phyloP scores from a whole-genome alignment of 805 yeast species.

The Yarrowia osloensis region DNA sequence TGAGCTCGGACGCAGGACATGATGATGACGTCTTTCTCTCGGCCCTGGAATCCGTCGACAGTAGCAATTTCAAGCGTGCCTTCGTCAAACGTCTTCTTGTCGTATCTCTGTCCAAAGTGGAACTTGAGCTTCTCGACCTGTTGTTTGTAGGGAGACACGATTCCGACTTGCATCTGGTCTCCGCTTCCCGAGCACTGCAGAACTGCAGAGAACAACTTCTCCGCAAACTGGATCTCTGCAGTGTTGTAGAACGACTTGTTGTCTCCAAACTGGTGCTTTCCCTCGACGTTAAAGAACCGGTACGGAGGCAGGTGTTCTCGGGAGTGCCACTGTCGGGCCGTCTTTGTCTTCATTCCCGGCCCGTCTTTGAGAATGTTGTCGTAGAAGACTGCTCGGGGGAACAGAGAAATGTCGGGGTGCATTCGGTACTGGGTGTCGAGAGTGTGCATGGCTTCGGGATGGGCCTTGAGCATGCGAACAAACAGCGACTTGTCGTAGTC shows the following conservation, averaged over 20 bases:
- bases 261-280: not conserved
- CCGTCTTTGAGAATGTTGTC: not conserved
- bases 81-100: too few species aligned
- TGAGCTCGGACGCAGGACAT: not conserved
- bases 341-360: not conserved
- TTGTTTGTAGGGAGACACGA: not conserved
- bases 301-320: not conserved
- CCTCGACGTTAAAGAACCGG: not conserved
- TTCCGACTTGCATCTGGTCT: not conserved
- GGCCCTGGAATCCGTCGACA: not conserved
- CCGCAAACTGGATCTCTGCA: not conserved
- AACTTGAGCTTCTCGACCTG: not conserved
- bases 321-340: not conserved
- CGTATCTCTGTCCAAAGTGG: not conserved
- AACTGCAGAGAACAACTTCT: not conserved
- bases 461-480: not conserved
- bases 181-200: not conserved
- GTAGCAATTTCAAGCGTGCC: not conserved
- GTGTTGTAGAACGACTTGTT: not conserved
- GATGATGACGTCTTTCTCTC: constrained; percentile 4
- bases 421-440: not conserved
- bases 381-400: not conserved
- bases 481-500: not conserved
- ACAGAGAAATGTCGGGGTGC: not conserved
- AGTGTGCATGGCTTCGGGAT: not conserved